Conservation (phyloP, 2,329 filamentous ascomycete species). For the Pseudogymnoascus sp. region DNA sequence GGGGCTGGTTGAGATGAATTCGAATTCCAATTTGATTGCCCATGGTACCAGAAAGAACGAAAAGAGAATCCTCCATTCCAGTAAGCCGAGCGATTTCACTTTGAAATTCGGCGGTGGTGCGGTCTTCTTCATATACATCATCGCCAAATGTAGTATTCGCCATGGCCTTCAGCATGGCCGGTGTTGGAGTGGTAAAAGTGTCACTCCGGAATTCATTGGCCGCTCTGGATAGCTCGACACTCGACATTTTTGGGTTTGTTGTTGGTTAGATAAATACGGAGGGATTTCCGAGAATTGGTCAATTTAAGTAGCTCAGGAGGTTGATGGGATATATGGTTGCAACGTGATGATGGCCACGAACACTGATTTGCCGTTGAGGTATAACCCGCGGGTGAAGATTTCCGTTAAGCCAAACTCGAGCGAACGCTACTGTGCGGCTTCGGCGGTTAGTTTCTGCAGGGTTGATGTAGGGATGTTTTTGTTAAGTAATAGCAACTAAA, state of each 20-base stretch:
- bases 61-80: slow-evolving; percentile 66
- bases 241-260: not conserved
- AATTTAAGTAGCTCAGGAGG: not conserved
- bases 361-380: not conserved
- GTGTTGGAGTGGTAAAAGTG: slow-evolving; percentile 65
- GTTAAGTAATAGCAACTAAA: not conserved
- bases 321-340: not conserved
- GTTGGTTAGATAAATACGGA: not conserved
- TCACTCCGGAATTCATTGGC: slow-evolving; percentile 37
- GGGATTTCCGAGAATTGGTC: not conserved
- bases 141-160: slow-evolving; percentile 66
- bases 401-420: not conserved
- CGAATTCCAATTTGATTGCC: slow-evolving; percentile 82
- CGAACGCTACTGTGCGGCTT: not conserved
- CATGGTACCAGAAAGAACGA: slow-evolving; percentile 88
- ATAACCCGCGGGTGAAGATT: not conserved
- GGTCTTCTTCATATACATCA: slow-evolving; percentile 75
- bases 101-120: slow-evolving; percentile 68
- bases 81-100: slow-evolving; percentile 62
- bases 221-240: not conserved
- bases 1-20: slow-evolving; percentile 67
- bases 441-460: not conserved
- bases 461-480: not conserved
- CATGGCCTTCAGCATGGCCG: slow-evolving; percentile 75
- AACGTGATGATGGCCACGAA: not conserved